These are phyloP conservation scores for Yamadazyma philogaea DNA, from an alignment of 805 yeast species.

Conservation along the genomic window DNA sequence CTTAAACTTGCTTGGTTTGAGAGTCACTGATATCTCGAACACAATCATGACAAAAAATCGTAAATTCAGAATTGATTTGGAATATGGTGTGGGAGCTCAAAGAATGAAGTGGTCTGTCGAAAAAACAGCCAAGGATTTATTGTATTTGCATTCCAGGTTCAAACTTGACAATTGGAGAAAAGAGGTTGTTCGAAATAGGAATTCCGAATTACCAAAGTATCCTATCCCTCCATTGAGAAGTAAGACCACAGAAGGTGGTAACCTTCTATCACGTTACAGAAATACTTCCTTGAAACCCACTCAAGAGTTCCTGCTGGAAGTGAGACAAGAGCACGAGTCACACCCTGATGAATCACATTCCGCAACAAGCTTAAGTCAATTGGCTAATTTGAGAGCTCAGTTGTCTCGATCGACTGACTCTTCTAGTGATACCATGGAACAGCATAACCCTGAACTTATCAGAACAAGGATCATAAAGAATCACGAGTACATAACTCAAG, in stretches of 20 bases:
- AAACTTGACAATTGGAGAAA: slow-evolving; percentile 45
- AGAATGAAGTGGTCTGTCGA: slow-evolving; percentile 77
- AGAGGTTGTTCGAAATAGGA: slow-evolving; percentile 30
- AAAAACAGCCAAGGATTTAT: slow-evolving; percentile 68
- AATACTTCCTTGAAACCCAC: slow-evolving; percentile 1
- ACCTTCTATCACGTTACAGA: slow-evolving; percentile 2
- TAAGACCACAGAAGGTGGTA: slow-evolving; percentile 6
- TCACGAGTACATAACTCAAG: slow-evolving; percentile 39
- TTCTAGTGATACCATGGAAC: slow-evolving; percentile 11
- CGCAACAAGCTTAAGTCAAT: slow-evolving; percentile 18
- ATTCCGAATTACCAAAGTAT: slow-evolving; percentile 43
- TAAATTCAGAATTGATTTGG: slow-evolving; percentile 67
- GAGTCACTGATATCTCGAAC: slow-evolving; percentile 50
- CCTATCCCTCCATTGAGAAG: slow-evolving; percentile 39
- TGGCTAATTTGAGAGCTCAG: slow-evolving; percentile 29
- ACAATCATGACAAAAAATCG: slow-evolving; percentile 37
- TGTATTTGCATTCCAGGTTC: slow-evolving; percentile 66
- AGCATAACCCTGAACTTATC: slow-evolving; percentile 30
- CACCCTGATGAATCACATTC: slow-evolving; percentile 12
- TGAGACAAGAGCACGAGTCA: slow-evolving; percentile 11
- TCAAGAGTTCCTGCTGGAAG: slow-evolving; percentile 3
- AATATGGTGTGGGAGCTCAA: slow-evolving; percentile 84
- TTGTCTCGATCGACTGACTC: slow-evolving; percentile 25
- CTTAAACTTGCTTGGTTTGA: slow-evolving; percentile 66
- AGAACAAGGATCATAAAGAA: slow-evolving; percentile 24